These are phyloP conservation scores for Uronychia setigera DNA, from an alignment of 73 alveolate genomes.

Conservation along the genomic window DNA sequence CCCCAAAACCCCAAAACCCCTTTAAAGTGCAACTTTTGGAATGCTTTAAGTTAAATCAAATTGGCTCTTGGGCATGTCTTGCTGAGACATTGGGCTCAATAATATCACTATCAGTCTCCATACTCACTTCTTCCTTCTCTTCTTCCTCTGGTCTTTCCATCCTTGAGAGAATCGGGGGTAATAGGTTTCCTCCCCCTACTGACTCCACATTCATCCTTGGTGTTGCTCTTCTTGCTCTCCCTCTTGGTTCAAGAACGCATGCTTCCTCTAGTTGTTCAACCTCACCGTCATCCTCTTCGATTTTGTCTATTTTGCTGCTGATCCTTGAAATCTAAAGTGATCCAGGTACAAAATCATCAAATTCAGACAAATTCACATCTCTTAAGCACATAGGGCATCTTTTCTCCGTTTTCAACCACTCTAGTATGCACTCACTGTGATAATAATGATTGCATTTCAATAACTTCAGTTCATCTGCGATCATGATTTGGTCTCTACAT, in stretches of 20 bases:
- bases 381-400: slow-evolving; percentile 56
- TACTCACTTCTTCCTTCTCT: neutral
- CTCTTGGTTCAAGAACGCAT: neutral
- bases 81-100: neutral
- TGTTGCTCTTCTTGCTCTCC: neutral
- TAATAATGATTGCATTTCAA: slow-evolving; percentile 66
- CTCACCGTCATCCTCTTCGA: neutral
- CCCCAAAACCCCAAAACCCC: no score
- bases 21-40: no score
- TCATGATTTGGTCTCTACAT: slow-evolving; percentile 39
- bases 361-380: neutral
- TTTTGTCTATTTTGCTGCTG: neutral
- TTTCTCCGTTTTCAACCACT: slow-evolving; percentile 60
- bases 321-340: neutral
- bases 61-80: no score
- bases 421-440: slow-evolving; percentile 67
- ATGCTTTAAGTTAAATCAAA: no score
- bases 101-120: neutral
- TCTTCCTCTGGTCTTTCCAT: slow-evolving; percentile 1
- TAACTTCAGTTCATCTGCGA: slow-evolving; percentile 32
- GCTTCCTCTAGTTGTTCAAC: neutral
- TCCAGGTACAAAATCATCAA: neutral
- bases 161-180: no score
- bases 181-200: neutral
- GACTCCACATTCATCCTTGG: neutral